A percentile compares a stretch with the other conserved stretches of the same genome.
phyloP scores from a whole-genome alignment of 73 alveolate genomes.

The Effrenium voratum region DNA sequence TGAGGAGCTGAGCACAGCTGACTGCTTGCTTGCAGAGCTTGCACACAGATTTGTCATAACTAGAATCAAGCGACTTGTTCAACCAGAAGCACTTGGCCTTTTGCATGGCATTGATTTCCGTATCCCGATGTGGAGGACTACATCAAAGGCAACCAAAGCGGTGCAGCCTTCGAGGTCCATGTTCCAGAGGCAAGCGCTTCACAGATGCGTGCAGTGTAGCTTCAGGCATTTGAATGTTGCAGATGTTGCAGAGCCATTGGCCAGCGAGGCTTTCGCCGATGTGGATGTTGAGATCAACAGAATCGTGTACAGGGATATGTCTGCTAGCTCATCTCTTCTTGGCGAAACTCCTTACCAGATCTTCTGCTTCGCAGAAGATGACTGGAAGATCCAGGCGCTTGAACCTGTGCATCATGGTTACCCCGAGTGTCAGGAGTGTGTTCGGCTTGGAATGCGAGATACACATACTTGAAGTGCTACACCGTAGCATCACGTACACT shows the following conservation, averaged over 20 bases:
- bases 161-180: background rate
- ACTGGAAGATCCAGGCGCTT: slow-evolving; percentile 63
- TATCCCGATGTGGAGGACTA: slow-evolving; percentile 22
- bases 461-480: too few species aligned
- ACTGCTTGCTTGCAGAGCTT: background rate
- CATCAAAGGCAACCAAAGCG: slow-evolving; percentile 47
- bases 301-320: slow-evolving; percentile 37
- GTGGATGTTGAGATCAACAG: slow-evolving; percentile 48
- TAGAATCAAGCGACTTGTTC: background rate
- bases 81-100: background rate
- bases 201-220: background rate
- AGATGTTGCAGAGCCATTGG: background rate
- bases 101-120: background rate
- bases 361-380: slow-evolving; percentile 66
- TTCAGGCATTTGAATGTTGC: background rate
- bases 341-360: slow-evolving; percentile 27
- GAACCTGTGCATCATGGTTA: too few species aligned
- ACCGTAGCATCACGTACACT: too few species aligned
- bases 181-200: slow-evolving; percentile 23
- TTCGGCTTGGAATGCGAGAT: too few species aligned
- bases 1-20: background rate
- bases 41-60: background rate
- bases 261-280: slow-evolving; percentile 34
- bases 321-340: background rate
- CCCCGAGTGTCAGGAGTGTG: too few species aligned